Base-by-base conservation (phyloP, 805 yeast species). In the Candida chilensis region DNA sequence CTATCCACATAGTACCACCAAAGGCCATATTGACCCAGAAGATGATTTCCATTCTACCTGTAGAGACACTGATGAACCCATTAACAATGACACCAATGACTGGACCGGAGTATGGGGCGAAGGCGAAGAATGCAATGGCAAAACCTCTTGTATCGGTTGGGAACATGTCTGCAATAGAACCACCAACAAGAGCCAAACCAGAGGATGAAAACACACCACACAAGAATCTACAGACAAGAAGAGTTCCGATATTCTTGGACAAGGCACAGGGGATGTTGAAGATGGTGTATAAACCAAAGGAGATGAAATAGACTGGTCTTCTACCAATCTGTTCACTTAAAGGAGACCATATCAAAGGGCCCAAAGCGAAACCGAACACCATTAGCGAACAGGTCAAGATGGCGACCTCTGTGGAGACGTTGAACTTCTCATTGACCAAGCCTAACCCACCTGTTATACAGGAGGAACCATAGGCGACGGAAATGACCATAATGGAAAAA, bases 1-100 rank as follows among this genome's bases (percentile, higher is more conserved):
- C 38, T 19, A 86, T 61, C 82, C 88, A 80, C 77, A 80, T 77
- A 4, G 72, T 70, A 38, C 95, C 96, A 2, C 92, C 83, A 57
- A 87, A 84, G 4, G 88, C 94, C 84, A 87, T 73, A 50, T 86
- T 87, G 33, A 85, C 88, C 96, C 96, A 87, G 39, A 82, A 73
- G 47, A 87, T 71, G 22, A 84, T 51, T 27, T 78, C 87, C 47
- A 75, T 66, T 42, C 81, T 62, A 12, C 66, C 69, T n/a, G 90
- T 69, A 36, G 77, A 72, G 29, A 81, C 76, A 34, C 78, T 67
- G 45, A 87, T 77, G 62, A 86, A 87, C 24, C 96, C 95, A 45
- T 85, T 82, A 21, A 84, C 86, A 32, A 87, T 57, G 3, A 94
- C 95, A 20, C 95, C 96, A 28, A 86, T 56, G 22, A 84, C 94